Evolutionary conservation across 495 filamentous ascomycete species (phyloP), one percentile per base, ranked within the genome.

Genomic region (Choiromyces venosus): DNA sequence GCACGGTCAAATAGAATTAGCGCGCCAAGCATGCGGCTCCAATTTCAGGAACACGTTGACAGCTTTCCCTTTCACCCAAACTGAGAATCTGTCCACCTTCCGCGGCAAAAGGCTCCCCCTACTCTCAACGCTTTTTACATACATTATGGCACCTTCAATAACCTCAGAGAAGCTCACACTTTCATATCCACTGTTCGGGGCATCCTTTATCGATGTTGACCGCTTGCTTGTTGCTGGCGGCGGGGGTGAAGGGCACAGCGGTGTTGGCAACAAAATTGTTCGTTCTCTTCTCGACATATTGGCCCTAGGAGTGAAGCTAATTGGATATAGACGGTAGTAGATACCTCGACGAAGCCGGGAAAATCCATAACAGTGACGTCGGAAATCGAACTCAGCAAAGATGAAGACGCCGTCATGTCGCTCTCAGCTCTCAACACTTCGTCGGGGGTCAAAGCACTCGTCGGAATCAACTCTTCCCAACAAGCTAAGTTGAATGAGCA

Each of bases 401-500:
- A 97, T 79, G 95, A 97, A 83, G 95, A 99, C 85, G 96, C 91
- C 64, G 93, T 96, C 76, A 94, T 90, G 72, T 91, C 91, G 52
- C 85, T 98, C 65, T 93, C 88, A 36, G 87, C 88, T 72, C 87
- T 90, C 44, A 35, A 37, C 29, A 40, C 33, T 4, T 35, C 68
- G 14, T 69, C 68, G 56, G 66, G 69, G 33, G 65, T 18, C 42
- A 69, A 70, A 52, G 85, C 91, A n/a, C 88, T 91, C 69, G 90
- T 92, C 12, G 94, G 95, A 64, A 91, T 97, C 82, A 97, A 97
- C 82, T 96, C 93, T 70, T 91, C 90, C 66, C 86, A 92, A 67
- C 83, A 88, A 76, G 88, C 88, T 72, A 92, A 91, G 38, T 92
- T 90, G 79, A 98, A 99, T 80, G 87, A 92, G 77, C 95, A 99